Evolutionary conservation across 2,329 filamentous ascomycete species (phyloP), one percentile per base, ranked within the genome.

Genomic region (Rhinocladiella mackenziei): DNA sequence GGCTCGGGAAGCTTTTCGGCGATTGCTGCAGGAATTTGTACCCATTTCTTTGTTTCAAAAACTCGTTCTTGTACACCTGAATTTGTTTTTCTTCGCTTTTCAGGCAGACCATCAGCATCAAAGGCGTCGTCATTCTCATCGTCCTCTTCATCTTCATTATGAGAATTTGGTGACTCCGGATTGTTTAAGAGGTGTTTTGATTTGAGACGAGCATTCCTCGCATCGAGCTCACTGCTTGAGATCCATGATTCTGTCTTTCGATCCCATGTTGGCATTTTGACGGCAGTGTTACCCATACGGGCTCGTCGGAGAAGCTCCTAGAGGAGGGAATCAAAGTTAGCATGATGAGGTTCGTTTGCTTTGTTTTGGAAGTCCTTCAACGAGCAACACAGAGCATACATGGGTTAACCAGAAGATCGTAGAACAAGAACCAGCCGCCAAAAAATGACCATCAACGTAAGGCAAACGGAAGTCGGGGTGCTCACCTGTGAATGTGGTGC

Each of bases 31-130:
- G 79, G 74, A 15, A 81, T 64, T 19, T 73, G 69, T 31, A 70
- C 64, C 75, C 77, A 83, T 58, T 78, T 80, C 60, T 72, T 74
- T 35, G 73, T 68, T 7, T 72, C 68, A 54, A 80, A 82, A 8
- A 69, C 76, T 32, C 69, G 68, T 50, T 71, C 72, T 15, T 62
- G 58, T n/a, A 37, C 32, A 17, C 45, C 46, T 3, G 38, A 29
- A 11, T 26, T 47, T 30, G 43, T 39, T 30, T 44, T 55, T 33
- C 52, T 36, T 17, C 46, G 43, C 33, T 50, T 48, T 25, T 39
- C 38, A 15, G 43, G 40, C 14, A 45, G 19, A 9, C 43, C 62
- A 36, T 71, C 68, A 13, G 60, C 62, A 37, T 69, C 65, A 13
- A 49, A 22, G 15, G 65, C 60, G 33, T 69, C 67, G 22, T 71